Base-by-base conservation (phyloP, 2,329 filamentous ascomycete species). In the Trichophyton rubrum region DNA sequence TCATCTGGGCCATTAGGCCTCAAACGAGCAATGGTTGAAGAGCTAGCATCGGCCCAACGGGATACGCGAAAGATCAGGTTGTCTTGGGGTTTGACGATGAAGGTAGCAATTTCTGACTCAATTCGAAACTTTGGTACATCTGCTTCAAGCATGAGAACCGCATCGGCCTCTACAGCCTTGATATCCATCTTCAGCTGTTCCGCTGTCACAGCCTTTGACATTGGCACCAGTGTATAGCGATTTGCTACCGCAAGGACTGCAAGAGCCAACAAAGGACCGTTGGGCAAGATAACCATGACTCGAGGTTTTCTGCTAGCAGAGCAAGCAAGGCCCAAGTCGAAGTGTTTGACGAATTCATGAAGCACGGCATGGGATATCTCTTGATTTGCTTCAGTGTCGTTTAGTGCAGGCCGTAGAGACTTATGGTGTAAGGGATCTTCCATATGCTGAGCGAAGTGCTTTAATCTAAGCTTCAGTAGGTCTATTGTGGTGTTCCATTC, bases 11-110 rank as follows among this genome's bases (percentile, higher is more conserved):
- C 27, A 24, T 59, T 59, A 22, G 56, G 33, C 4, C 4, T 59
- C 27, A 22, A 2, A 5, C 17, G 7, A 6, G 15, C 17, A 30
- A 20, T 13, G 17, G 8, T 22, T 13, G 20, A 22, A n/a, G 33
- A 17, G 3, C 11, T n/a, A 4, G 33, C 20, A 22, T 41, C 15
- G 24, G 33, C 24, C 20, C 17, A n/a, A 47, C 40, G 17, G 20
- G 56, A 59, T n/a, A 27, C 24, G 30, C 24, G 24, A 38, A 59
- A 59, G 20, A 40, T 59, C n/a, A 59, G n/a, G 24, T 59, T 38
- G 15, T 59, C 35, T 24, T 59, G 22, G 6, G 40, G 35, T 17
- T 41, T 17, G 17, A 59, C 56, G n/a, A 38, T 17, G 20, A 59
- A 41, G 24, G 3, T 38, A 22, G 38, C 22, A 41, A 59, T 59